Base-by-base conservation (phyloP, 331 rosid species). In the Acacia concinna region DNA sequence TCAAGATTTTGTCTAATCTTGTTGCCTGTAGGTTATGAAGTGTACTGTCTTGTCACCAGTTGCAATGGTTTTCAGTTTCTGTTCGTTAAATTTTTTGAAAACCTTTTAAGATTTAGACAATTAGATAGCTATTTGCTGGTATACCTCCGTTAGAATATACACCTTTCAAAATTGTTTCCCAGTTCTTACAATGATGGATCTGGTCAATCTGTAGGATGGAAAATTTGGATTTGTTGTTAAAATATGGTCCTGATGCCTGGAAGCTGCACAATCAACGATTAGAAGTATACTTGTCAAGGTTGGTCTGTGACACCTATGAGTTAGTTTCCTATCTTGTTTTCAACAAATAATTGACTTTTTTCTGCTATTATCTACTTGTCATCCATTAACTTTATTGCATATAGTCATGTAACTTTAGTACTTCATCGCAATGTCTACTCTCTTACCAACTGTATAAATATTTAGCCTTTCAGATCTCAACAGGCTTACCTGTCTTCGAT, bases 241-340 rank as follows among this genome's bases (percentile, higher is more conserved):
- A 73, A 54, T 73, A 85, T 63, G 80, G 73, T n/a, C 73, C 80
- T 43, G 80, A 76, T 47, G 83, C 84, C 41, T 89, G 91, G 91
- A 73, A 73, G 51, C 67, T 52, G 52, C 77, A 54, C 52, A 96
- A 93, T 83, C 90, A 84, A 68, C 88, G 89, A 75, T 87, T 93
- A 87, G 93, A 93, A 82, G 91, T 82, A 57, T 87, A 85, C 84
- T 79, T 91, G 79, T 77, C 85, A 18, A 96, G 99, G 99, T 96
- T 88, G 18, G 87, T 84, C 30, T 5, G 20, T 68, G 62, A 20
- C 66, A 65, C 57, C 46, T 56, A 35, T 65, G 62, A 59, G 1
- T 70, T 54, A 69, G 23, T 68, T 57, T 74, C 14, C 14, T 6
- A 63, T 52, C 30, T 71, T 70, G 54, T 35, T 65, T 66, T 40